phyloP scores from a whole-genome alignment of 805 yeast genomes.

The Candida tammaniensis region DNA sequence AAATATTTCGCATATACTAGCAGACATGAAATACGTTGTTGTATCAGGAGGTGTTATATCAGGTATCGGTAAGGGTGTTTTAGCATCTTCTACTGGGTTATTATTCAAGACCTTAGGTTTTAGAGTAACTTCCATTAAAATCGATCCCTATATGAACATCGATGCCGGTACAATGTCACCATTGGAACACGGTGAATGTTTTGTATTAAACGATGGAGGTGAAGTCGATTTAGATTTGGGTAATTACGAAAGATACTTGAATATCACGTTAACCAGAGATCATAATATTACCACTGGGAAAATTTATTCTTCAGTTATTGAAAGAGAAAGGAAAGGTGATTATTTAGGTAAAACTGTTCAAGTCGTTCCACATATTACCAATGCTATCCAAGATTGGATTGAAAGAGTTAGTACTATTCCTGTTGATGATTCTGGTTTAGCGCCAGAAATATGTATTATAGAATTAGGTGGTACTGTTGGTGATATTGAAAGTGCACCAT shows the following conservation, averaged over 20 bases:
- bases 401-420: conserved; percentile 90
- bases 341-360: conserved; percentile 99
- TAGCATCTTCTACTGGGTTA: conserved; percentile 96
- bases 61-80: conserved; percentile 98
- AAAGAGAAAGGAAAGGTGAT: conserved; percentile 94
- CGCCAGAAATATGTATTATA: conserved; percentile 94
- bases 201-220: conserved; percentile 97
- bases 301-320: conserved; percentile 90
- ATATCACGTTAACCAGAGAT: conserved; percentile 86
- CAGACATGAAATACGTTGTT: conserved; percentile 91
- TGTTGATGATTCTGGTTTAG: conserved; percentile 82
- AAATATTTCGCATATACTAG: too few relatives aligned
- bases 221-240: conserved; percentile 98
- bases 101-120: conserved; percentile 89
- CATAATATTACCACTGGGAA: conserved; percentile 99
- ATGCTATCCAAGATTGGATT: conserved; percentile 98
- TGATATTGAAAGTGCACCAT: conserved; percentile 98
- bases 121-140: conserved; percentile 94
- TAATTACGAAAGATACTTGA: conserved; percentile 94
- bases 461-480: conserved; percentile 99
- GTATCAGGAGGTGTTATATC: conserved; percentile 99
- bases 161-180: conserved; percentile 99
- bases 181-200: conserved; percentile 97
- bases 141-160: conserved; percentile 98
- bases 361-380: conserved; percentile 97